Conservation (phyloP, 768 basidiomycete genomes). For the Pleurotus giganteus region DNA sequence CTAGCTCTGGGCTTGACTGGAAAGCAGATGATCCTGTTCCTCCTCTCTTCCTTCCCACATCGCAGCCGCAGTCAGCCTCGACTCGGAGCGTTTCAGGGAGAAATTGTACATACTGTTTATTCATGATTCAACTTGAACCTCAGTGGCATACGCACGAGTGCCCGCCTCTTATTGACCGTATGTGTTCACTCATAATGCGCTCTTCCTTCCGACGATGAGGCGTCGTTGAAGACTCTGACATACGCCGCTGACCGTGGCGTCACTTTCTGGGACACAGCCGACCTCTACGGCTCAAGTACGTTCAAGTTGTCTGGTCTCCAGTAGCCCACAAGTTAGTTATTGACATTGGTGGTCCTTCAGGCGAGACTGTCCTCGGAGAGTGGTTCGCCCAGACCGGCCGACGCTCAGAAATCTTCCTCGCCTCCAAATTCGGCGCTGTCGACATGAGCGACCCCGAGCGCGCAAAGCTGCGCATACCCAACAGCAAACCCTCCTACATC, state of each 20-base stretch:
- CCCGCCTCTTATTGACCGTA: too few relatives aligned
- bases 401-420: slow-evolving; percentile 48
- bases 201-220: slow-evolving; percentile 20
- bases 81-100: too few relatives aligned
- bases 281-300: slow-evolving; percentile 20
- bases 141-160: too few relatives aligned
- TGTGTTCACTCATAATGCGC: too few relatives aligned
- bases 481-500: slow-evolving; percentile 19
- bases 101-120: too few relatives aligned
- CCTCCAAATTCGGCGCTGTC: slow-evolving; percentile 48
- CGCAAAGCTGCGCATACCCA: background rate
- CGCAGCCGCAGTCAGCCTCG: too few relatives aligned
- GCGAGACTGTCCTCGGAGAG: background rate
- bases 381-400: slow-evolving; percentile 30
- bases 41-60: too few relatives aligned
- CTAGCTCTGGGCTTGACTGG: too few relatives aligned
- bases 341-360: background rate
- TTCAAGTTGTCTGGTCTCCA: background rate
- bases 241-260: slow-evolving; percentile 23
- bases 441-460: slow-evolving; percentile 13
- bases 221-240: slow-evolving; percentile 17
- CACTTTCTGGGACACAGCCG: slow-evolving; percentile 21
- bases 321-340: too few relatives aligned
- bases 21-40: too few relatives aligned
- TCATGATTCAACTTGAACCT: too few relatives aligned